phyloP scores from a whole-genome alignment of 2,329 filamentous ascomycete genomes.

The Trichoderma breve region DNA sequence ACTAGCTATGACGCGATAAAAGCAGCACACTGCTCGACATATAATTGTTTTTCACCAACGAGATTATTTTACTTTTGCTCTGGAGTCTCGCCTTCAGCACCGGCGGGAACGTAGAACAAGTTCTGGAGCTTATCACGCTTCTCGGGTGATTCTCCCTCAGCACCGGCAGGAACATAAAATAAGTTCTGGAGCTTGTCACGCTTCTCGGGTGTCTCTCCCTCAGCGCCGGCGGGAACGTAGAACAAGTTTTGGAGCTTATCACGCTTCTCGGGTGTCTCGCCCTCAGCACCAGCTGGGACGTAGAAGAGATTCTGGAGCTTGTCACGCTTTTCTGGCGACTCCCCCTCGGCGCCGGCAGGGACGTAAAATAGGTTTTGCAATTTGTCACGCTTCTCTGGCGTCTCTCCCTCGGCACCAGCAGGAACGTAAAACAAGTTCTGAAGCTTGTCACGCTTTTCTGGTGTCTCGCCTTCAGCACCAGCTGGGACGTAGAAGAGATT shows the following conservation, averaged over 20 bases:
- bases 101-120: background rate
- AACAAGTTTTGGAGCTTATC: too few species aligned
- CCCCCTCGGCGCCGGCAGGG: background rate
- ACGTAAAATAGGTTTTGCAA: background rate
- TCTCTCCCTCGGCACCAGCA: background rate
- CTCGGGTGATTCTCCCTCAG: background rate
- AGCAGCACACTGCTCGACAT: background rate
- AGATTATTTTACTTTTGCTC: background rate
- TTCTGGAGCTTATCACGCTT: background rate
- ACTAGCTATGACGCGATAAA: background rate
- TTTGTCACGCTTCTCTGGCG: background rate
- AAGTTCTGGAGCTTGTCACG: background rate
- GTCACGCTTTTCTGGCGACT: background rate
- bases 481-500: too few species aligned
- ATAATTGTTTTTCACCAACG: background rate
- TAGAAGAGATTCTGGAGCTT: background rate
- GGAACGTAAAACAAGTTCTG: background rate
- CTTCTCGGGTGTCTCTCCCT: background rate
- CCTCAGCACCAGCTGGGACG: background rate
- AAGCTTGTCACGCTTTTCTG: too few species aligned
- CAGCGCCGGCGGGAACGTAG: too few species aligned
- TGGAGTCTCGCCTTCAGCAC: background rate
- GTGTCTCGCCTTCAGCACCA: too few species aligned
- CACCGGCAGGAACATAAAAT: background rate
- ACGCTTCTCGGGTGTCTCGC: too few species aligned